These are phyloP conservation scores for Begonia loranthoides DNA, from an alignment of 306 rosid species.

Conservation along the genomic window DNA sequence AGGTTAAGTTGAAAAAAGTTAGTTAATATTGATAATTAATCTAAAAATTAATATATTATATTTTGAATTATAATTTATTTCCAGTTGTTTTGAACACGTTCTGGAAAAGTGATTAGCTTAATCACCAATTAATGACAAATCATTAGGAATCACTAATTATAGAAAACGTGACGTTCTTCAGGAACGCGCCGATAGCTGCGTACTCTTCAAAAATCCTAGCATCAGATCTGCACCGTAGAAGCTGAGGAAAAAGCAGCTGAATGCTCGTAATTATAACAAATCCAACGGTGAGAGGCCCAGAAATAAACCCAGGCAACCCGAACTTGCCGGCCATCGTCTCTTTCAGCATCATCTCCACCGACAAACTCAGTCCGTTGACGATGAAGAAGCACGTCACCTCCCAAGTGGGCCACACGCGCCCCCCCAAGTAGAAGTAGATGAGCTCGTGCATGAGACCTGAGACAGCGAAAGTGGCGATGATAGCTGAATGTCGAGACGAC, in stretches of 20 bases:
- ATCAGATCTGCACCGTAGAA: conserved; percentile 24
- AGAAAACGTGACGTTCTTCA: conserved; percentile 7
- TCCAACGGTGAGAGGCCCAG: conserved; percentile 27
- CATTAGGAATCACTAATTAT: neutral
- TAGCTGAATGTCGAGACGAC: conserved; percentile 33
- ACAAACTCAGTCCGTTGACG: conserved; percentile 40
- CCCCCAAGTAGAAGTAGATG: conserved; percentile 40
- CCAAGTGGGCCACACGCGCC: conserved; percentile 41
- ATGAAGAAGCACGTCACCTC: conserved; percentile 45
- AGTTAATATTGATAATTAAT: too few species aligned
- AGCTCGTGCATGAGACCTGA: conserved; percentile 68
- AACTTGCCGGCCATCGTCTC: conserved; percentile 13
- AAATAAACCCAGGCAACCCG: conserved; percentile 28
- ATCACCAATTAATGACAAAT: neutral
- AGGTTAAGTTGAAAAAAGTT: too few species aligned
- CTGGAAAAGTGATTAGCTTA: neutral
- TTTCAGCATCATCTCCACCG: conserved; percentile 36
- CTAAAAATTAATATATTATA: too few species aligned
- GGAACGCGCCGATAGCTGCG: conserved; percentile 22
- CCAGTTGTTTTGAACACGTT: neutral
- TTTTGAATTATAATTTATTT: neutral
- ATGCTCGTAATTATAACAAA: conserved; percentile 29
- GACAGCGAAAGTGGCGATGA: conserved; percentile 28
- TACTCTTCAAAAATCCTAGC: conserved; percentile 34
- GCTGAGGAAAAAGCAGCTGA: conserved; percentile 50